A percentile compares a stretch with the other conserved stretches of the same genome.
Conservation (phyloP, 1,284 basidiomycete species). For the Tylopilus orsonianus region DNA sequence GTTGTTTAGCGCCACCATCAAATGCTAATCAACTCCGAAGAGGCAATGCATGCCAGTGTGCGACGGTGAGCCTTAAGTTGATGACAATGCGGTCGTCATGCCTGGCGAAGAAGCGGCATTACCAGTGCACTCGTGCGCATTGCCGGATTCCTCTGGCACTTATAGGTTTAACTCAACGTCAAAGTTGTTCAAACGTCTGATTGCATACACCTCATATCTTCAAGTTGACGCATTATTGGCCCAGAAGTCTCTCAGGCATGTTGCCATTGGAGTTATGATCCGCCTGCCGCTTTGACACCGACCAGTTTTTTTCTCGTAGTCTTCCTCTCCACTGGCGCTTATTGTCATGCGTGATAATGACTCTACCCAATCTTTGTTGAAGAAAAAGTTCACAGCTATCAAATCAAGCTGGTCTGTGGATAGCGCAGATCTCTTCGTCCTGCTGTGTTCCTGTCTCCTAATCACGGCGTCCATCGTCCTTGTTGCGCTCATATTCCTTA, state of each 20-base stretch:
- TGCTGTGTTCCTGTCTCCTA: conserved; percentile 2
- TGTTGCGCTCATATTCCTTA: conserved; percentile 1
- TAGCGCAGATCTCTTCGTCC: conserved; percentile 2
- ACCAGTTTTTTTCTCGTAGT: background rate
- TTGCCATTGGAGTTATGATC: background rate
- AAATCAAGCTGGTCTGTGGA: conserved; percentile 1
- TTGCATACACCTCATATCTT: no score
- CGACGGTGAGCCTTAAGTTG: no score
- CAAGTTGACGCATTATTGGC: no score
- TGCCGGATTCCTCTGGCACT: no score
- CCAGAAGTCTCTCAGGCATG: background rate
- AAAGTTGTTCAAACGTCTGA: no score
- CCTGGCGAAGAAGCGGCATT: no score
- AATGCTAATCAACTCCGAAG: no score
- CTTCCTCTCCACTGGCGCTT: background rate
- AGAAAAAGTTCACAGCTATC: background rate
- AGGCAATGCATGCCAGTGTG: no score
- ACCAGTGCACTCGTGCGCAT: no score
- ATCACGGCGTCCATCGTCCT: conserved; percentile 5
- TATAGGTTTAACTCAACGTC: no score
- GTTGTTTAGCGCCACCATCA: no score
- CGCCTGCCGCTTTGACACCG: conserved; percentile 29
- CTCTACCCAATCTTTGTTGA: background rate
- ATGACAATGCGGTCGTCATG: no score
- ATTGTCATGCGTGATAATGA: background rate